phyloP scores from a whole-genome alignment of 306 rosid genomes.

The cucumber (Cucumis sativus) region Cucumber_9930_V3 NC_026655.2:32634501-32635000 shows the following conservation, averaged over 20 bases:
- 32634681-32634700: conserved; percentile 47
- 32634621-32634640: conserved; percentile 44
- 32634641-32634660: conserved; percentile 51
- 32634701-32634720: conserved; percentile 41
- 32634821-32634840: conserved; percentile 40
- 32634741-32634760: conserved; percentile 57
- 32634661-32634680: conserved; percentile 38
- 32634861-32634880: conserved; percentile 60
- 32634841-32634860: conserved; percentile 36
- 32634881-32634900: conserved; percentile 69
- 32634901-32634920: conserved; percentile 34
- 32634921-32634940: conserved; percentile 33
- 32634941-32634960: not conserved
- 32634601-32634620: conserved; percentile 29
- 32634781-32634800: conserved; percentile 28
- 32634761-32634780: conserved; percentile 58
- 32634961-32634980: not conserved
- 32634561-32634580: not conserved
- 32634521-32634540: not conserved
- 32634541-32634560: not conserved
- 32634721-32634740: conserved; percentile 37
- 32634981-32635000: not conserved
- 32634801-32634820: conserved; percentile 27
- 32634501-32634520: not conserved
- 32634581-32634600: not conserved